Evolutionary conservation across 140 eudicot species (phyloP).

Genomic region (Bidens hawaiensis): DNA sequence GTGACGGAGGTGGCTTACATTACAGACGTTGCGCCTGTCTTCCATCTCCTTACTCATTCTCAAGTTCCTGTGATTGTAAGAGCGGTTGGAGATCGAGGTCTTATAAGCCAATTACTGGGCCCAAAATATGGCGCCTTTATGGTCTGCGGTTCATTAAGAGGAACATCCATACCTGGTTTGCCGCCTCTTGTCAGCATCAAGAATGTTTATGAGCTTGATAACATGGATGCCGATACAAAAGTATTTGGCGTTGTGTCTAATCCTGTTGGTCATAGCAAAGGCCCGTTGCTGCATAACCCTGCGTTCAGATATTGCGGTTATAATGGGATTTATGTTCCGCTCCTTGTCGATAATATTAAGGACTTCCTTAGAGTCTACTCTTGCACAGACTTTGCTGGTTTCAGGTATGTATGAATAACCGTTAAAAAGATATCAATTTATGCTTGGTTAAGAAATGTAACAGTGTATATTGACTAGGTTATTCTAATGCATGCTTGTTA

Average conservation of each 20-base stretch:
- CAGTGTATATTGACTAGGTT: slow-evolving; percentile 29
- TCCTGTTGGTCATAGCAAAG: no score
- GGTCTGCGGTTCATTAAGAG: slow-evolving; percentile 50
- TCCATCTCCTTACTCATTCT: slow-evolving; percentile 57
- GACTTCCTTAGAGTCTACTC: slow-evolving; percentile 64
- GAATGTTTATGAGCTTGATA: slow-evolving; percentile 47
- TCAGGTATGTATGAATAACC: slow-evolving; percentile 42
- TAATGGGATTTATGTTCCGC: slow-evolving; percentile 70
- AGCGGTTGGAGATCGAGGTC: slow-evolving; percentile 76
- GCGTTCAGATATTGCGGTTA: no score
- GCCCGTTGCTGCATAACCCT: no score
- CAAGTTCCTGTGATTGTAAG: slow-evolving; percentile 69
- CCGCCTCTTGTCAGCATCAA: slow-evolving; percentile 53
- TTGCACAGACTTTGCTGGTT: slow-evolving; percentile 66
- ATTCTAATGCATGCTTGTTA: slow-evolving; percentile 27
- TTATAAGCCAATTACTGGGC: slow-evolving; percentile 62
- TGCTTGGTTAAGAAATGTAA: not conserved
- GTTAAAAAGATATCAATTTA: no score
- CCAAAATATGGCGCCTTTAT: slow-evolving; percentile 73
- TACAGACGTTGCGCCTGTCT: slow-evolving; percentile 51
- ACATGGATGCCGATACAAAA: slow-evolving; percentile 51
- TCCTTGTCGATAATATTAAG: slow-evolving; percentile 64
- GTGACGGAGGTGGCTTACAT: no score
- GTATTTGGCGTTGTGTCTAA: slow-evolving; percentile 69
- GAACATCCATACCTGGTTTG: slow-evolving; percentile 48